A percentile compares a stretch with the other conserved stretches of the same genome.
Conservation (phyloP, 768 basidiomycete genomes). For the Hemileccinum rubropunctum region DNA sequence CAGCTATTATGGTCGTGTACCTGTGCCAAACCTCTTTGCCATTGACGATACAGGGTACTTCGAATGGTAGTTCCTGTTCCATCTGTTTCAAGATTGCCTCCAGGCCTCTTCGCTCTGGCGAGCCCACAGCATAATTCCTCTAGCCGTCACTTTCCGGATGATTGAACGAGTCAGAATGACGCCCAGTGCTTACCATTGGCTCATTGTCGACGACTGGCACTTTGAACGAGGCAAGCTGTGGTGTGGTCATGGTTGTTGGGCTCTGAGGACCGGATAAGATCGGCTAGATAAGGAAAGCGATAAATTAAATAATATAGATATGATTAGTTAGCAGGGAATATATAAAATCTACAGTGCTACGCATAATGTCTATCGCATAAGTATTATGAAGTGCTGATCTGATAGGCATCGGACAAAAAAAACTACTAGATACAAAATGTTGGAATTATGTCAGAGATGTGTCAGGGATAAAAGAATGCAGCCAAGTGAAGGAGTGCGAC, state of each 20-base stretch:
- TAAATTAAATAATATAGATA: background rate
- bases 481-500: background rate
- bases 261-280: too few species aligned
- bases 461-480: background rate
- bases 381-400: too few species aligned
- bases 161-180: background rate
- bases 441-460: background rate
- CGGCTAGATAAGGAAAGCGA: too few species aligned
- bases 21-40: conserved; percentile 67
- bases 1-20: background rate
- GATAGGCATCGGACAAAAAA: too few species aligned
- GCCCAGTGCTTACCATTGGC: conserved; percentile 64
- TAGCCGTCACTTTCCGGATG: conserved; percentile 28
- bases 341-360: too few species aligned
- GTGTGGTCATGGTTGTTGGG: conserved; percentile 54
- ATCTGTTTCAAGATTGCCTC: conserved; percentile 74
- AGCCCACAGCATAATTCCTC: conserved; percentile 77
- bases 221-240: conserved; percentile 83
- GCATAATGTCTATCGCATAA: too few species aligned
- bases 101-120: conserved; percentile 71
- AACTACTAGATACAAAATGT: background rate
- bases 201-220: conserved; percentile 89
- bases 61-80: conserved; percentile 81
- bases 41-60: conserved; percentile 91
- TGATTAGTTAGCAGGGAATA: background rate